phyloP scores from a whole-genome alignment of 306 rosid genomes.

The Prunus salicina region DNA sequence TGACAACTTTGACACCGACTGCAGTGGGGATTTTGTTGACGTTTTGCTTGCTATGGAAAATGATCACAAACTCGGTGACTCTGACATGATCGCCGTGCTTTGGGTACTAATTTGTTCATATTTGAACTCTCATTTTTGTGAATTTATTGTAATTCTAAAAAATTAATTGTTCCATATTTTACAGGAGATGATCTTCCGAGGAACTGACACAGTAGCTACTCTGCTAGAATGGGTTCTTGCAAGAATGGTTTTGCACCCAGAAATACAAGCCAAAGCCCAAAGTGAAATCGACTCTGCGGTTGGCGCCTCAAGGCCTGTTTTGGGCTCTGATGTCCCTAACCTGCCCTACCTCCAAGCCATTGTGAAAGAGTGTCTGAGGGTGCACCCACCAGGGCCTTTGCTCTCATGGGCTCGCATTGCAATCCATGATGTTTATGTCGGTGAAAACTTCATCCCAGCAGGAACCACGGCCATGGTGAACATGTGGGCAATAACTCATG shows the following conservation, averaged over 20 bases:
- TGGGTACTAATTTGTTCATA: constrained; percentile 20
- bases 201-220: constrained; percentile 45
- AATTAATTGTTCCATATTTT: background rate
- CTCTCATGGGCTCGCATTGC: constrained; percentile 53
- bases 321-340: constrained; percentile 30
- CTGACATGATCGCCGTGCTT: constrained; percentile 45
- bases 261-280: constrained; percentile 33
- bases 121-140: background rate
- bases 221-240: constrained; percentile 46
- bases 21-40: constrained; percentile 34
- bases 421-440: constrained; percentile 26
- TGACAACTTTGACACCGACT: background rate
- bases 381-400: constrained; percentile 50
- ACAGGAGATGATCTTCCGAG: constrained; percentile 53
- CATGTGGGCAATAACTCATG: constrained; percentile 52
- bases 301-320: constrained; percentile 2
- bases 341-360: constrained; percentile 40
- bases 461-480: constrained; percentile 50
- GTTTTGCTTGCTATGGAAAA: constrained; percentile 35
- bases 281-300: constrained; percentile 29
- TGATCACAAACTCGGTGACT: constrained; percentile 25
- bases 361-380: constrained; percentile 41
- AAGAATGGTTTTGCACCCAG: constrained; percentile 37
- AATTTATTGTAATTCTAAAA: background rate
- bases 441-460: constrained; percentile 28